Percentiles rank a stretch among this genome's conserved stretches.
phyloP scores from a whole-genome alignment of 1,284 basidiomycete species.

The Meira miltonrushii region DNA sequence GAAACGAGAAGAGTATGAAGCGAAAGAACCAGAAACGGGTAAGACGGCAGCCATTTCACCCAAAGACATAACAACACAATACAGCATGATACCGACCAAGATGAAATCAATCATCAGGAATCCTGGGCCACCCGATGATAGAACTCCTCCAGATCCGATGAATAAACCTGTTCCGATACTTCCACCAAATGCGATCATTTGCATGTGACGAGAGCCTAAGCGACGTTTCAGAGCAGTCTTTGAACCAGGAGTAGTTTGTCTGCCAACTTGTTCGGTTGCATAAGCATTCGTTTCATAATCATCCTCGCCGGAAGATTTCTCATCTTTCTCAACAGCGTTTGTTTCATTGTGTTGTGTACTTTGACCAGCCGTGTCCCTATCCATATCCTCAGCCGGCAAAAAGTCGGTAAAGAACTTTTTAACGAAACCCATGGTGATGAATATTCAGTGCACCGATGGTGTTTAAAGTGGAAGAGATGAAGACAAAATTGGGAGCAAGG shows the following conservation, averaged over 20 bases:
- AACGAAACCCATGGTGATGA: conserved; percentile 9
- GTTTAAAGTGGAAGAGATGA: neutral
- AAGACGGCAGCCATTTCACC: conserved; percentile 41
- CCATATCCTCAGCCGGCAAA: conserved; percentile 19
- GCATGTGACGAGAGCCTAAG: conserved; percentile 36
- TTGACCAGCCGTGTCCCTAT: conserved; percentile 5
- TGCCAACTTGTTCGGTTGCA: conserved; percentile 12
- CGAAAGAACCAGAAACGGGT: conserved; percentile 42
- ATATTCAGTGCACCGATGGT: neutral
- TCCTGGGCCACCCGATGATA: conserved; percentile 56
- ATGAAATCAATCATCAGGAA: conserved; percentile 51
- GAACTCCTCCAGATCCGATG: conserved; percentile 56
- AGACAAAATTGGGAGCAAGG: neutral
- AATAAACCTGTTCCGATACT: conserved; percentile 57
- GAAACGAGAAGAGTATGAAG: conserved; percentile 38
- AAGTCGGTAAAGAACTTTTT: conserved; percentile 20
- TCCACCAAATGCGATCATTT: conserved; percentile 59
- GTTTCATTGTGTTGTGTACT: neutral
- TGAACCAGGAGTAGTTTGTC: conserved; percentile 8
- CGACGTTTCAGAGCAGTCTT: conserved; percentile 32
- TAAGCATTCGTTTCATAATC: conserved; percentile 11
- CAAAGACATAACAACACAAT: conserved; percentile 51
- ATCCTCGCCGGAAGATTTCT: neutral
- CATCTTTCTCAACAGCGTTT: neutral
- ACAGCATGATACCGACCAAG: conserved; percentile 48